Evolutionary conservation across 805 yeast species (phyloP).

Genomic region (Wickerhamomyces pijperi): DNA sequence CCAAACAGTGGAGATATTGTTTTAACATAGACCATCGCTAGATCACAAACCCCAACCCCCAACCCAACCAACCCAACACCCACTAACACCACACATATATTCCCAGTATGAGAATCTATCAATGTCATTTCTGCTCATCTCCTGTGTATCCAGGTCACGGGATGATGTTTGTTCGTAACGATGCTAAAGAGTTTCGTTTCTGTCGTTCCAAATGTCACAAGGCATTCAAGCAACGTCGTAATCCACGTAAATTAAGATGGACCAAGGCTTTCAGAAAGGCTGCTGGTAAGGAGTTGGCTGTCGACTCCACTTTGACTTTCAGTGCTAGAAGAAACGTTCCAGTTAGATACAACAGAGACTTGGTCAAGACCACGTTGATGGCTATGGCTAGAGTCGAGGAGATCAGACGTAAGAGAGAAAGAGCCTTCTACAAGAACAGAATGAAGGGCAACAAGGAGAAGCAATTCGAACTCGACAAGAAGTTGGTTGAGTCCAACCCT

Average conservation of each 20-base stretch:
- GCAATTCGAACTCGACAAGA: slow-evolving; percentile 75
- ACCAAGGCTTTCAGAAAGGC: slow-evolving; percentile 98
- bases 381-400: slow-evolving; percentile 96
- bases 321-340: slow-evolving; percentile 98
- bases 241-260: slow-evolving; percentile 97
- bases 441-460: slow-evolving; percentile 94
- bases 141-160: slow-evolving; percentile 95
- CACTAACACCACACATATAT: too few relatives aligned
- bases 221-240: slow-evolving; percentile 94
- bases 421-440: slow-evolving; percentile 98
- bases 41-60: too few relatives aligned
- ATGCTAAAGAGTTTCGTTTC: slow-evolving; percentile 94
- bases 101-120: slow-evolving; percentile 61
- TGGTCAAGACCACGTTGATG: slow-evolving; percentile 85
- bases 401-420: slow-evolving; percentile 91
- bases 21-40: too few relatives aligned
- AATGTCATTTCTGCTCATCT: slow-evolving; percentile 95
- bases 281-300: slow-evolving; percentile 97
- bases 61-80: too few relatives aligned
- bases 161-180: slow-evolving; percentile 95
- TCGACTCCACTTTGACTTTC: slow-evolving; percentile 90
- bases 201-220: slow-evolving; percentile 98
- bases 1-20: too few relatives aligned
- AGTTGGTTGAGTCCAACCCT: slow-evolving; percentile 81
- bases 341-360: slow-evolving; percentile 92